Evolutionary conservation across 2,329 filamentous ascomycete species (phyloP), one percentile per base, ranked within the genome.

Genomic region (Harringtonia lauricola): DNA sequence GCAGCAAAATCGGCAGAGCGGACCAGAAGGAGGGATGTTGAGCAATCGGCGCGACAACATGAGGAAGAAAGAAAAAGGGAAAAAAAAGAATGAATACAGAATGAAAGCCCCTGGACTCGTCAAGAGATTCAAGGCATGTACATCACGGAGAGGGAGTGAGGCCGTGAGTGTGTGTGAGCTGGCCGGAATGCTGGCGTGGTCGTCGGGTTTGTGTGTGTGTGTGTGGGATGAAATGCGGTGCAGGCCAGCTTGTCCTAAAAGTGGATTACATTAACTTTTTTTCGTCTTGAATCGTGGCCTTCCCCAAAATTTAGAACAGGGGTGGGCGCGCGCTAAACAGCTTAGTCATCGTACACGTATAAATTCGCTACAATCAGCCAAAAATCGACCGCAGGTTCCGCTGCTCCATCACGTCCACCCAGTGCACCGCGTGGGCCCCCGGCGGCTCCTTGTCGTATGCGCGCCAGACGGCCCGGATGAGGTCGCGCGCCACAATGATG

Each of bases 381-480:
- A 47, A 44, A 9, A 47, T 30, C 7, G 36, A 42, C 12, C 28
- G 31, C 14, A 47, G 34, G 10, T 43, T 39, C 22, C 24, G n/a
- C 13, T 39, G 38, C 19, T 44, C 59, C 60, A 62, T 64, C 4
- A 64, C 57, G 41, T 64, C 62, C 8, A 64, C 55, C 62, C 62
- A 64, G 35, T 64, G 62, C 2, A 59, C 58, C 2, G 54, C 45
- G 6, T 41, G 45, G 3, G 50, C 47, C 1, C 52, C 50, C 0
- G 55, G 55, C 2, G 52, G 45, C 30, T 64, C 61, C 6, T 41
- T 47, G 24, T 64, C 62, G 17, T 64, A 64, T 0, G 58, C 59
- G 1, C 55, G 54, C 62, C 62, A 64, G 5, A 64, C 56, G 0
- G 60, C 55, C 18, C 54, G 58, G 9, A 64, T 57, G 4, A 64